A percentile compares a stretch with the other conserved stretches of the same genome.
Evolutionary conservation across 371 early-diverging fungal genomes (phyloP).

Genomic region (Mortierella sp.): DNA sequence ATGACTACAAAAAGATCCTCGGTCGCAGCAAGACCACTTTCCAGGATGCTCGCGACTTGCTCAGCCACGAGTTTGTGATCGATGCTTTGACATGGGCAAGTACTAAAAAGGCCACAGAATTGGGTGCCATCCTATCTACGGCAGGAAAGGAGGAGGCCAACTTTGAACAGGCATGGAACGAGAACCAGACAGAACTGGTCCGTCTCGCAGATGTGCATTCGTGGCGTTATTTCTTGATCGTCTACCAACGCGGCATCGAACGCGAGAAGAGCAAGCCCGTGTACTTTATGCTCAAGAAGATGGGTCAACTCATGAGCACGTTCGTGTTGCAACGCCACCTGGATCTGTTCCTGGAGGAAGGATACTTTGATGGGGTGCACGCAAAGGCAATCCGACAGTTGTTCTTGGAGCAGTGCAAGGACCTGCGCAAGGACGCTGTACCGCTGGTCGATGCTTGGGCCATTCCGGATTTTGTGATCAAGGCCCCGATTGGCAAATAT

Average conservation of each 20-base stretch:
- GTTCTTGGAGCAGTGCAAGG: constrained; percentile 64
- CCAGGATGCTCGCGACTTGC: constrained; percentile 55
- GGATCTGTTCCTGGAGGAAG: constrained; percentile 66
- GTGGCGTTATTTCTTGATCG: constrained; percentile 48
- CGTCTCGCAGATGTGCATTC: constrained; percentile 57
- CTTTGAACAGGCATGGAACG: constrained; percentile 57
- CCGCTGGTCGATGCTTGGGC: constrained; percentile 72
- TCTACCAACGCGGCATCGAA: constrained; percentile 35
- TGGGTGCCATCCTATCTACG: constrained; percentile 11
- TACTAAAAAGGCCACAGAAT: constrained; percentile 39
- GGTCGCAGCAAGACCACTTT: constrained; percentile 26
- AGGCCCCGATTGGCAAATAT: constrained; percentile 73
- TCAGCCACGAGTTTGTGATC: constrained; percentile 41
- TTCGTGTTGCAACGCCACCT: constrained; percentile 56
- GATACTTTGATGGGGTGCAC: constrained; percentile 60
- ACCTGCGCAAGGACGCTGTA: constrained; percentile 67
- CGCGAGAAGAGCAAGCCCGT: constrained; percentile 34
- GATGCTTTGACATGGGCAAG: constrained; percentile 55
- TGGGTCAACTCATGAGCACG: constrained; percentile 46
- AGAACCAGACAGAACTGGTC: constrained; percentile 53
- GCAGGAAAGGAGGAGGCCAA: constrained; percentile 39
- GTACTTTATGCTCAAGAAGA: constrained; percentile 48
- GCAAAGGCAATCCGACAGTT: constrained; percentile 59
- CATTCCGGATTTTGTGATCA: constrained; percentile 73
- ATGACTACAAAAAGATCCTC: constrained; percentile 43